A percentile compares a stretch with the other conserved stretches of the same genome.
Evolutionary conservation across 306 rosid genomes (phyloP).

Genomic region (Cicer arietinum): DNA sequence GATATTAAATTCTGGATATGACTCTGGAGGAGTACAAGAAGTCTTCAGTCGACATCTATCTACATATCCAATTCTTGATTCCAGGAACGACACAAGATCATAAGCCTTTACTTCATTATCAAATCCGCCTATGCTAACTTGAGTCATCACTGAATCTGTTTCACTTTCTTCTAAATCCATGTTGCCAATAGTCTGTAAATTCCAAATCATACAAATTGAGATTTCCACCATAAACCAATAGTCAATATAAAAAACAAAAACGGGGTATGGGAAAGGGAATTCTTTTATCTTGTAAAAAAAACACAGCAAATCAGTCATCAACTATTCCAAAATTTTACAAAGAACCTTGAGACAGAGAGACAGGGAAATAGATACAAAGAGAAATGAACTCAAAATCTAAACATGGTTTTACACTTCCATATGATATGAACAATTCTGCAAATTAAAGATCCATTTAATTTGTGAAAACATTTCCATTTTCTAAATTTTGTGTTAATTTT

Average conservation of each 20-base stretch:
- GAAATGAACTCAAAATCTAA: constrained; percentile 7
- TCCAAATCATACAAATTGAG: constrained; percentile 21
- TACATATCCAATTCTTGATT: constrained; percentile 65
- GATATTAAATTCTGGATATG: constrained; percentile 64
- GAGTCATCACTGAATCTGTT: constrained; percentile 61
- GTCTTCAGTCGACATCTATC: constrained; percentile 79
- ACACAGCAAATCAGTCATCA: constrained; percentile 19
- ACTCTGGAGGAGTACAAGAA: constrained; percentile 82
- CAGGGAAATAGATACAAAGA: not conserved
- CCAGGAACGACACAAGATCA: constrained; percentile 58
- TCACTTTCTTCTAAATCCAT: constrained; percentile 57
- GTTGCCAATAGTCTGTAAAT: constrained; percentile 42
- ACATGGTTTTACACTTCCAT: constrained; percentile 9
- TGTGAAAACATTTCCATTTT: too few species aligned
- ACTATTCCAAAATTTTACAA: not conserved
- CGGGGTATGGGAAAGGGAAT: constrained; percentile 4
- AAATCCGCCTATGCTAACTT: constrained; percentile 85
- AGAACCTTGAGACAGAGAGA: constrained; percentile 20
- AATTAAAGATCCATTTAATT: not conserved
- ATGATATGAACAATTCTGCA: constrained; percentile 9
- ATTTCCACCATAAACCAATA: constrained; percentile 26
- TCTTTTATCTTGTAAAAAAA: constrained; percentile 6
- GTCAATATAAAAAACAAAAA: constrained; percentile 5
- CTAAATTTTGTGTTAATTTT: too few species aligned
- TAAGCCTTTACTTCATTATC: constrained; percentile 57